Percentiles rank a stretch among this genome's conserved stretches.
These are phyloP conservation scores for Chrysosporium keratinophilum DNA, from an alignment of 2,329 filamentous ascomycete genomes.

Conservation along the genomic window DNA sequence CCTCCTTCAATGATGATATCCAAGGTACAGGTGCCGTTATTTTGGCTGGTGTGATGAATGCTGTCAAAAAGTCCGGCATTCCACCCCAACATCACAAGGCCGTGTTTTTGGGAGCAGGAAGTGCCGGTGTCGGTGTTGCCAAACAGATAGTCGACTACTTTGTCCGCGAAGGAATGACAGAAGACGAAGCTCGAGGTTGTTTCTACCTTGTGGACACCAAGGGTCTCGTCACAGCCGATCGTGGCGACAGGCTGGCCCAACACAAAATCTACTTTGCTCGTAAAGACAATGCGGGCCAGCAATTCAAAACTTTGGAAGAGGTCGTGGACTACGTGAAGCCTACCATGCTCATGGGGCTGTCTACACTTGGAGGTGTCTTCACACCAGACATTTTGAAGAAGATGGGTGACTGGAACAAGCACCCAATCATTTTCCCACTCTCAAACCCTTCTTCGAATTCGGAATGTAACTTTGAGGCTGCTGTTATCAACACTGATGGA, in stretches of 20 bases:
- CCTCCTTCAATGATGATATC: constrained; percentile 98
- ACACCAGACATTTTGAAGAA: constrained; percentile 70
- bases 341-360: constrained; percentile 86
- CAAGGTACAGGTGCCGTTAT: constrained; percentile 96
- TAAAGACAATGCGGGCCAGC: constrained; percentile 53
- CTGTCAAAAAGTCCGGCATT: constrained; percentile 73
- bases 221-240: constrained; percentile 85
- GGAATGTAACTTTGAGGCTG: constrained; percentile 94
- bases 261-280: constrained; percentile 66
- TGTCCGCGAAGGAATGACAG: constrained; percentile 78
- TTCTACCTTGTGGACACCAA: constrained; percentile 98
- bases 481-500: constrained; percentile 80
- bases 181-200: constrained; percentile 76
- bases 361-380: constrained; percentile 89
- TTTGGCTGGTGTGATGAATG: constrained; percentile 65
- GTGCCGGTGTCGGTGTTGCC: constrained; percentile 90
- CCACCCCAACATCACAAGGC: constrained; percentile 83
- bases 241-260: constrained; percentile 84
- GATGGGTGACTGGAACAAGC: constrained; percentile 54
- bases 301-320: constrained; percentile 69
- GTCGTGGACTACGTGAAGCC: constrained; percentile 93
- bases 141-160: constrained; percentile 98
- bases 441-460: constrained; percentile 95
- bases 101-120: constrained; percentile 92
- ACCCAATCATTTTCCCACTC: constrained; percentile 88